A percentile compares a stretch with the other conserved stretches of the same genome.
phyloP scores from a whole-genome alignment of 192 early-diverging fungal species.

The Backusella morwellensis region DNA sequence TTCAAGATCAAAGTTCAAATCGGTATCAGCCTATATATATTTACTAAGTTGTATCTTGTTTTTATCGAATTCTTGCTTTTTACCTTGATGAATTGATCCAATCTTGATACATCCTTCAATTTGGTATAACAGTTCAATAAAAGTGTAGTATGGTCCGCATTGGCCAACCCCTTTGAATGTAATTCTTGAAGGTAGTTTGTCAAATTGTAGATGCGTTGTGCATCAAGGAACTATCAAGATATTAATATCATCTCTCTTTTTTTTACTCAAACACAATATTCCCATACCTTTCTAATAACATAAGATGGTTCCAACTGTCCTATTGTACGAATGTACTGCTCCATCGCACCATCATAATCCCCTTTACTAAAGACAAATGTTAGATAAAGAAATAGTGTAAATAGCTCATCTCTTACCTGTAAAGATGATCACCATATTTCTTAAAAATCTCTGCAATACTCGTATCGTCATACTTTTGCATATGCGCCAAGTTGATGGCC shows the following conservation, averaged over 20 bases:
- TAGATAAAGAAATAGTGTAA: too few species aligned
- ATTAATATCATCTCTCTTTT: too few species aligned
- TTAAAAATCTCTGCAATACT: constrained; percentile 92
- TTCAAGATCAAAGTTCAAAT: constrained; percentile 89
- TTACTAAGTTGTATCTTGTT: too few species aligned
- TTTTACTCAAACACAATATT: too few species aligned
- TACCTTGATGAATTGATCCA: constrained; percentile 88
- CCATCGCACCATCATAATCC: constrained; percentile 90
- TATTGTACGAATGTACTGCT: constrained; percentile 90
- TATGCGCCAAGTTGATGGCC: constrained; percentile 84
- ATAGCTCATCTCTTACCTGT: background rate
- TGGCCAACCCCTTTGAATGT: constrained; percentile 84
- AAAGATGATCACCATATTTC: constrained; percentile 50
- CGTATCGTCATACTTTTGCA: constrained; percentile 75
- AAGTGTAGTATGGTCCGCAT: constrained; percentile 93
- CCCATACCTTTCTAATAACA: constrained; percentile 80
- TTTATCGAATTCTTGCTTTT: background rate
- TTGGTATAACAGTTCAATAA: constrained; percentile 98
- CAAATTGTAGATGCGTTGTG: constrained; percentile 88
- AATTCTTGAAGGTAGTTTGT: constrained; percentile 88
- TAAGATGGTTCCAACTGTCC: constrained; percentile 94
- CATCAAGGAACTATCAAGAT: constrained; percentile 62
- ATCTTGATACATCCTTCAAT: constrained; percentile 77
- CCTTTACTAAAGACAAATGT: constrained; percentile 42
- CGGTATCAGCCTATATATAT: constrained; percentile 55